These are phyloP conservation scores for Phaeophleospora eucalypticola DNA, from an alignment of 2,329 filamentous ascomycete genomes.

Conservation along the genomic window DNA sequence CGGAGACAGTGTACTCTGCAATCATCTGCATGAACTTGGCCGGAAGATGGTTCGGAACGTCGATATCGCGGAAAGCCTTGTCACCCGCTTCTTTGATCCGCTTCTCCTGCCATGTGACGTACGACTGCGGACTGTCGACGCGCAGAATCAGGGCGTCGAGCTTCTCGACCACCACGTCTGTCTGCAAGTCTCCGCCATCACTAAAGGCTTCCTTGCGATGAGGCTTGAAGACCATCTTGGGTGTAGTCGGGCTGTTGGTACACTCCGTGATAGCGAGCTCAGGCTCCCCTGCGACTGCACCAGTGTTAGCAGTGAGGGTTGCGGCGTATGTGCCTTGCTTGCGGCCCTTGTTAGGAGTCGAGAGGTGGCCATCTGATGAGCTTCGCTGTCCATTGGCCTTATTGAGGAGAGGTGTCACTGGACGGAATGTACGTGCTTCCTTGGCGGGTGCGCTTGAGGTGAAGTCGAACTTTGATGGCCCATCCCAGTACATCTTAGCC, in stretches of 20 bases:
- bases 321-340: conserved; percentile 26
- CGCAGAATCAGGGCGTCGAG: conserved; percentile 20
- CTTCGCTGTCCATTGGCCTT: not conserved
- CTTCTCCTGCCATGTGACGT: conserved; percentile 26
- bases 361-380: not conserved
- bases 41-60: conserved; percentile 29
- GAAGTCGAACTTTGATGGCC: conserved; percentile 13
- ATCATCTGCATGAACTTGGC: conserved; percentile 32
- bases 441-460: not conserved
- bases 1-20: conserved; percentile 22
- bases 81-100: conserved; percentile 14
- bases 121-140: conserved; percentile 19
- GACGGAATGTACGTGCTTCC: not conserved
- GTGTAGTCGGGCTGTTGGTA: conserved; percentile 26
- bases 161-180: conserved; percentile 20
- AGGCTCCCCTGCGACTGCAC: conserved; percentile 15
- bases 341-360: not conserved
- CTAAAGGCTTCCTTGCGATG: conserved; percentile 32
- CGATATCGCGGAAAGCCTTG: conserved; percentile 24
- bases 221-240: conserved; percentile 29
- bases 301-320: conserved; percentile 21
- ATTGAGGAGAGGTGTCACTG: not conserved
- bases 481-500: conserved; percentile 14
- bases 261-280: conserved; percentile 27
- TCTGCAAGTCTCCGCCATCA: conserved; percentile 27